Conservation (phyloP, 1,284 basidiomycete genomes). For the Puccinia triticina region DNA sequence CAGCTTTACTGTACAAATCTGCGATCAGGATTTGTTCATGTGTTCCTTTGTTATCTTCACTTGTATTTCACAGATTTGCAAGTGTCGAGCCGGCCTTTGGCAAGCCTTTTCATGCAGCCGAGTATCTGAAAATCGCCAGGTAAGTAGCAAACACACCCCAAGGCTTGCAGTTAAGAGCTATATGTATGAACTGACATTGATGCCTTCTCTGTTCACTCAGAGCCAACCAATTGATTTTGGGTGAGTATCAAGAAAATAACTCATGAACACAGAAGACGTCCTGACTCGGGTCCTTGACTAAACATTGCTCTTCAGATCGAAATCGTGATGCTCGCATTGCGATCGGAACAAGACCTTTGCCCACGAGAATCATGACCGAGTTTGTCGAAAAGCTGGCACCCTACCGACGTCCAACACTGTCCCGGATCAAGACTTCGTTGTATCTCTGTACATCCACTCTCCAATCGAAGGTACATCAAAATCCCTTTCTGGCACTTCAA, state of each 20-base stretch:
- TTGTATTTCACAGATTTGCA: background rate
- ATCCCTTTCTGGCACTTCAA: background rate
- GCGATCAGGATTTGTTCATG: background rate
- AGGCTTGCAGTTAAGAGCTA: too few species aligned
- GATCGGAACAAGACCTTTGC: slow-evolving; percentile 29
- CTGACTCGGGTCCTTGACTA: too few species aligned
- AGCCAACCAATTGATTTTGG: slow-evolving; percentile 12
- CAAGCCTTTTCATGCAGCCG: background rate
- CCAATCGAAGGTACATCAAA: slow-evolving; percentile 13
- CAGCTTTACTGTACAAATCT: background rate
- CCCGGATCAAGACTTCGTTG: slow-evolving; percentile 27
- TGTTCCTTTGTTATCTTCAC: background rate
- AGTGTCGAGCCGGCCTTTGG: background rate
- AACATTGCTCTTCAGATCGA: slow-evolving; percentile 2
- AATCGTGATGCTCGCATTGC: slow-evolving; percentile 44
- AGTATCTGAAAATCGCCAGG: slow-evolving; percentile 16
- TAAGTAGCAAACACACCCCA: background rate
- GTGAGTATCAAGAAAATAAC: background rate
- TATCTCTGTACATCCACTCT: slow-evolving; percentile 43
- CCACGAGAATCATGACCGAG: slow-evolving; percentile 28
- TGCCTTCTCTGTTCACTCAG: background rate
- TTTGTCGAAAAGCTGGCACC: slow-evolving; percentile 37
- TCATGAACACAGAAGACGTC: too few species aligned
- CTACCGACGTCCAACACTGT: slow-evolving; percentile 6
- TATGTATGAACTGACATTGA: background rate